Evolutionary conservation across 2,329 filamentous ascomycete genomes (phyloP).

Genomic region (Cordyceps militaris): DNA sequence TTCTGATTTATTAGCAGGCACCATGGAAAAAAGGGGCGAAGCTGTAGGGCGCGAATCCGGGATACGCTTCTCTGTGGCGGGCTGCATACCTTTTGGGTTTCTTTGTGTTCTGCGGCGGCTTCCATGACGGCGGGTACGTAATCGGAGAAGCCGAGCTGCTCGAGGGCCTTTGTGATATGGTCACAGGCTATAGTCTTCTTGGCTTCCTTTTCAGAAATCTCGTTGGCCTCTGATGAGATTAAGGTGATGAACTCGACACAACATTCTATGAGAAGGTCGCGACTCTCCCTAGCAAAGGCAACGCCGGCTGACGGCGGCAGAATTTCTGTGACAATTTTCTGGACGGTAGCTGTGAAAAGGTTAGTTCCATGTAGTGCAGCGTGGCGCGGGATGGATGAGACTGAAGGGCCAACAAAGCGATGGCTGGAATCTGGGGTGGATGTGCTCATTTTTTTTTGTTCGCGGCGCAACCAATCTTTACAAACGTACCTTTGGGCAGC

Average conservation of each 20-base stretch:
- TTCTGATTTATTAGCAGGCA: constrained; percentile 53
- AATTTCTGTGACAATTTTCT: constrained; percentile 90
- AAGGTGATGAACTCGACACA: constrained; percentile 99
- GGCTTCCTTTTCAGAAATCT: constrained; percentile 96
- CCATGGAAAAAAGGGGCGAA: background rate
- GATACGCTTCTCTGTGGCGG: constrained; percentile 28
- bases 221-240: constrained; percentile 96
- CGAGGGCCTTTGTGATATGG: constrained; percentile 90
- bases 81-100: constrained; percentile 70
- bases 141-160: constrained; percentile 85
- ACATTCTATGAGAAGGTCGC: constrained; percentile 94
- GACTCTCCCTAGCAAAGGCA: constrained; percentile 88
- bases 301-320: constrained; percentile 68
- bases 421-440: background rate
- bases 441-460: background rate
- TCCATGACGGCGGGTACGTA: constrained; percentile 85
- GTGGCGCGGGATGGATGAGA: background rate
- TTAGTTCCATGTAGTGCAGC: constrained; percentile 20
- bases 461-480: background rate
- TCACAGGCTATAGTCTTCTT: constrained; percentile 99
- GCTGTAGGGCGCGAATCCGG: constrained; percentile 36
- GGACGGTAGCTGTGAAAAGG: constrained; percentile 48
- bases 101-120: constrained; percentile 86
- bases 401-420: background rate
- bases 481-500: constrained; percentile 52